Base-by-base conservation (phyloP, 345 rosid genomes). In the Litchi chinensis region DNA sequence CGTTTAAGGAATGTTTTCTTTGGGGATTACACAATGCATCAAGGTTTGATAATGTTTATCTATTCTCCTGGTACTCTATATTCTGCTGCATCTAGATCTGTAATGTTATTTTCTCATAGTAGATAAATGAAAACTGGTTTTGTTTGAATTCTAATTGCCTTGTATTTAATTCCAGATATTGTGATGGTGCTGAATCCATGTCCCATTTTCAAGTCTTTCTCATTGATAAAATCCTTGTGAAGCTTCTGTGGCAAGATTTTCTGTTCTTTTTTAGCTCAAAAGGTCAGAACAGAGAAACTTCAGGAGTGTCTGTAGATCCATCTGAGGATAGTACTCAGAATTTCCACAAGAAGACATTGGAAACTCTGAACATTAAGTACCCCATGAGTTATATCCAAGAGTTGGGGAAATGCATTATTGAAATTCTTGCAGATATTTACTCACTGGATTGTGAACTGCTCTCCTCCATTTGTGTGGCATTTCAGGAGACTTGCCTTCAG, bases 1-100 rank as follows among this genome's bases (percentile, higher is more conserved):
- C 97, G 77, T 82, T 91, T 76, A 90, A 81, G 73, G 98, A 96
- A 75, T 96, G 99, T 79, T 92, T 91, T 79, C 82, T 90, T 75
- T 96, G 96, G 97, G 98, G 88, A 76, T 84, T 96, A 78, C 87
- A 15, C 74, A 94, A 91, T 84, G 84, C 91, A 76, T 88, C 97
- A 76, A 90, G 93, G 96, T 92, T 74, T 32, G 85, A 74, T 44
- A 54, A 80, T 44, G 65, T 79, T 6, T 21, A 75, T 28, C 6
- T 69, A 5, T 75, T 74, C 13, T 65, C 65, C 52, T 65, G 10
- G 74, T 65, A 63, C 32, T 32, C 59, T 65, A 70, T 64, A 37
- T 64, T 66, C 54, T 77, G 68, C 39, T 67, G 44, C 40, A 79
- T 75, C 26, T 72, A 56, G 19, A 72, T 75, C 28, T 8, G 65